Base-by-base conservation (phyloP, 2,329 filamentous ascomycete genomes). In the Chalaropsis ovoidea region DNA sequence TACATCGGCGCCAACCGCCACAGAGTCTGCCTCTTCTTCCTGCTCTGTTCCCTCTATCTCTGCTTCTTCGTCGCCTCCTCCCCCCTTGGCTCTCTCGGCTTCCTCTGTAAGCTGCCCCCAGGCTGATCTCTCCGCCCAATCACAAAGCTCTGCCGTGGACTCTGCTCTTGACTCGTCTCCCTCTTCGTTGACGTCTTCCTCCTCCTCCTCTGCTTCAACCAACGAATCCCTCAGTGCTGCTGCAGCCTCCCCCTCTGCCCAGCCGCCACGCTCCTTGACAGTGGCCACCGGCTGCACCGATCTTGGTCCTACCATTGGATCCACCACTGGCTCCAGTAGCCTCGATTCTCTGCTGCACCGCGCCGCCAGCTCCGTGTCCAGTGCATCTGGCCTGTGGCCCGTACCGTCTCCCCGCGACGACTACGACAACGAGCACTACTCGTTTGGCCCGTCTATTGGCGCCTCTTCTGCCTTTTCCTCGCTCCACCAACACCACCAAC, bases 361-460 rank as follows among this genome's bases (percentile, higher is more conserved):
- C 68, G 19, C 69, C 69, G 62, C 67, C 70, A 68, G 65, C 65
- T 61, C 69, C 70, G 65, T 67, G 70, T 54, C 70, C 71, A 65
- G 35, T 31, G 17, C 45, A 7, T 70, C 68, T 67, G 68, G 65
- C 62, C 68, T 71, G 63, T 71, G 69, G 54, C 66, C 68, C 61
- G 76, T 75, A 72, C 72, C 73, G 43, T 77, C 77, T 39, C 76
- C 74, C 13, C 71, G 72, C 45, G 74, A 76, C 42, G 76, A 77
- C 27, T 71, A 74, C 61, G 76, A 78, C 22, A 72, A 72, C 66
- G 73, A 73, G 54, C 75, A 73, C 69, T 71, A 73, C 62, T 72
- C 65, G 17, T 63, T 66, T 47, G 52, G 24, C 11, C 56, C 58
- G 19, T 66, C 65, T n/a, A 45, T 61, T 13, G 65, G 45, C 27